Percentiles rank a stretch among this genome's conserved stretches.
phyloP scores from a whole-genome alignment of 257 asterid species.

The Buddleja alternifolia region DNA sequence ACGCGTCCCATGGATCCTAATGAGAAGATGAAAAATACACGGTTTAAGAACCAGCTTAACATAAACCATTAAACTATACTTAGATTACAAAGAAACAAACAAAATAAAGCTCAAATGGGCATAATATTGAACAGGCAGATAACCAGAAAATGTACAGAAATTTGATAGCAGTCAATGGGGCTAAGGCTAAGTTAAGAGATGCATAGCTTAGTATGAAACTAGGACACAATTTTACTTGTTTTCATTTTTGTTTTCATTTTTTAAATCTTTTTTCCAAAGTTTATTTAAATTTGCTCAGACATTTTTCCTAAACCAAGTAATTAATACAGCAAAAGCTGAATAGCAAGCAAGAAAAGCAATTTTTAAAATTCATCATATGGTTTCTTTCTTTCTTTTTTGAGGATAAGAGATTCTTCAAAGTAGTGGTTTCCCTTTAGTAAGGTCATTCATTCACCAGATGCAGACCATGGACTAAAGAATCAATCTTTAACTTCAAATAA shows the following conservation, averaged over 20 bases:
- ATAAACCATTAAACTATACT: neutral
- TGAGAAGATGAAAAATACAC: constrained; percentile 22
- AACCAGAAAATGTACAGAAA: no score
- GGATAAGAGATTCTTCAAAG: neutral
- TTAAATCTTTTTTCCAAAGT: neutral
- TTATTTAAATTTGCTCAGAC: neutral
- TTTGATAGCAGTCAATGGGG: constrained; percentile 9
- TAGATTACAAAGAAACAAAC: neutral
- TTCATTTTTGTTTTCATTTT: neutral
- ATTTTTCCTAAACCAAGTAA: neutral
- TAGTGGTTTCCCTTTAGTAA: neutral
- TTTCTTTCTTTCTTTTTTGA: neutral
- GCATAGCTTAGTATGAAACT: constrained; percentile 1
- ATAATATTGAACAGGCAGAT: constrained; percentile 21
- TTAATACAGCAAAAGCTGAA: neutral
- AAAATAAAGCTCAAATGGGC: neutral
- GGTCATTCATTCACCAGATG: constrained; percentile 7
- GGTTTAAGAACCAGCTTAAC: neutral
- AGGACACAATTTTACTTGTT: neutral
- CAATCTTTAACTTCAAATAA: neutral
- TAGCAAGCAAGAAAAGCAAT: neutral
- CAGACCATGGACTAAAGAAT: neutral
- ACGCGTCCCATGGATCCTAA: constrained; percentile 73
- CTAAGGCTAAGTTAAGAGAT: constrained; percentile 14
- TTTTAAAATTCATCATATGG: no score